These are phyloP conservation scores for Dendrobium chrysotoxum DNA, from an alignment of 106 monocot species.

Conservation along the genomic window DNA sequence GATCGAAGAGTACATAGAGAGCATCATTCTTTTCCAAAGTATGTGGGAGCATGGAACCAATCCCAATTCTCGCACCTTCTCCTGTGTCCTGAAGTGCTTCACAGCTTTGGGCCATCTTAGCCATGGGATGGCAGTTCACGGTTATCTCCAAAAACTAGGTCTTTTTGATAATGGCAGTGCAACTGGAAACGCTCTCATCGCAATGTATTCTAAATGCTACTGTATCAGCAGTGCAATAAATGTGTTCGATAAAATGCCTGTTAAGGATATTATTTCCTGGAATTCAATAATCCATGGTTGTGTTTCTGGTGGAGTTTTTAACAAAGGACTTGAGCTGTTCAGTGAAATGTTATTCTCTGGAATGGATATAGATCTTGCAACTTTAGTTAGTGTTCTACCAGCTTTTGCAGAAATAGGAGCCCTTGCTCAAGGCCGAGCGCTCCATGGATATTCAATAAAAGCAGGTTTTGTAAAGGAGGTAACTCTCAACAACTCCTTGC, in stretches of 20 bases:
- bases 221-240: conserved; percentile 26
- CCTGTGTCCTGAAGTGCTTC: conserved; percentile 66
- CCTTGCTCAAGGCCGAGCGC: conserved; percentile 23
- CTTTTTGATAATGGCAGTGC: conserved; percentile 21
- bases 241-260: conserved; percentile 65
- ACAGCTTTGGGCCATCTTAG: conserved; percentile 10
- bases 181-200: conserved; percentile 53
- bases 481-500: conserved; percentile 38
- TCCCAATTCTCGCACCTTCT: conserved; percentile 42
- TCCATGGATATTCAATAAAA: conserved; percentile 67
- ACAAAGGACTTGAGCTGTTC: conserved; percentile 32
- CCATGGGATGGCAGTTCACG: conserved; percentile 43
- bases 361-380: conserved; percentile 43
- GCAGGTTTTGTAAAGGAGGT: conserved; percentile 27
- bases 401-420: conserved; percentile 38
- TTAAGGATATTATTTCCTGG: conserved; percentile 59
- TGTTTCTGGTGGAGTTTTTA: conserved; percentile 21
- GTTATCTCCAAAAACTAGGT: conserved; percentile 42
- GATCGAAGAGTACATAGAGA: conserved; percentile 27
- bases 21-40: conserved; percentile 31
- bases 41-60: conserved; percentile 30
- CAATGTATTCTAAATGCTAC: conserved; percentile 45
- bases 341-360: conserved; percentile 42
- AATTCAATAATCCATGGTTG: conserved; percentile 67
- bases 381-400: conserved; percentile 54